Evolutionary conservation across 805 yeast genomes (phyloP).

Genomic region (Candida verbasci): DNA sequence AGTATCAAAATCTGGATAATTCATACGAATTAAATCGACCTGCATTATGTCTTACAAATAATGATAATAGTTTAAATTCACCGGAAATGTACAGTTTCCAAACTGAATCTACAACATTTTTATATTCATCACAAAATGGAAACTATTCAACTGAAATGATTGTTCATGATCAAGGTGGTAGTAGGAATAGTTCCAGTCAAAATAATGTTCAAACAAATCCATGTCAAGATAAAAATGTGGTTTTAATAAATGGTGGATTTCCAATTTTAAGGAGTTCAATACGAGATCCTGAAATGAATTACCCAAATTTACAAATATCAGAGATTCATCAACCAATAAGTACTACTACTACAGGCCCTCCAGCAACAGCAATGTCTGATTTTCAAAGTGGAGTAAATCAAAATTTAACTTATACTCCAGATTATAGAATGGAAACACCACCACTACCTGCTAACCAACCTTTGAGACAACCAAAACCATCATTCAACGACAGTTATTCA

Average conservation of each 20-base stretch:
- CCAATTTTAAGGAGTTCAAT: constrained; percentile 2
- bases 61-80: neutral
- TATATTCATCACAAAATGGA: constrained; percentile 2
- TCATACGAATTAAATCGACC: neutral
- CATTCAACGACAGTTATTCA: too few relatives aligned
- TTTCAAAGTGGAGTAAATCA: constrained; percentile 5
- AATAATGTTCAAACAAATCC: neutral
- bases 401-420: neutral
- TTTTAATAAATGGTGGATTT: neutral
- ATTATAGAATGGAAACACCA: neutral
- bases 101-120: constrained; percentile 4
- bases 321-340: constrained; percentile 10
- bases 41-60: neutral
- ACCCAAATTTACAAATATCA: neutral
- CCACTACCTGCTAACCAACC: neutral
- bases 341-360: constrained; percentile 21
- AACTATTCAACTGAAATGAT: constrained; percentile 15
- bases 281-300: neutral
- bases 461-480: neutral
- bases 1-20: too few relatives aligned
- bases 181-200: too few relatives aligned
- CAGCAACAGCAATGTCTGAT: constrained; percentile 27
- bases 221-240: too few relatives aligned
- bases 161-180: neutral
- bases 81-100: constrained; percentile 1